Evolutionary conservation across 768 basidiomycete genomes (phyloP).

Genomic region (Kondoa malvinella): DNA sequence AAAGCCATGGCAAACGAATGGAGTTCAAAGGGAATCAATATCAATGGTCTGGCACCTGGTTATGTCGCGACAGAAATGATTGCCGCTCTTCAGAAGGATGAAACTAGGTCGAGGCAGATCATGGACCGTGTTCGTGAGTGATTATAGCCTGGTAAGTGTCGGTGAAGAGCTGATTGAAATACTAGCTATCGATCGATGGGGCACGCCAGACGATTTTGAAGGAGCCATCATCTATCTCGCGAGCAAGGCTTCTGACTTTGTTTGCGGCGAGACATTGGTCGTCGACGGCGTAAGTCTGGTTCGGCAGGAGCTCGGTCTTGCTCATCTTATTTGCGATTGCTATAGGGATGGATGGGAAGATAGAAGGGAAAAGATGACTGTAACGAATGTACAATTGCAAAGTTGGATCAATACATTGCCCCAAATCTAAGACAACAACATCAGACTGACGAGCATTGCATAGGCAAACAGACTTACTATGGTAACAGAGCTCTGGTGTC

Average conservation of each 20-base stretch:
- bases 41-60: slow-evolving; percentile 58
- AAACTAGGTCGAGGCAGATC: slow-evolving; percentile 51
- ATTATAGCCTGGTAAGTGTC: too few species aligned
- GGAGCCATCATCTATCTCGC: slow-evolving; percentile 56
- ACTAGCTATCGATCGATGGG: slow-evolving; percentile 45
- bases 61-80: slow-evolving; percentile 72
- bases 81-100: slow-evolving; percentile 47
- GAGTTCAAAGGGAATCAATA: slow-evolving; percentile 71
- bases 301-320: not conserved
- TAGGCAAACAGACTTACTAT: too few species aligned
- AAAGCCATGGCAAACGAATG: slow-evolving; percentile 88
- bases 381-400: not conserved
- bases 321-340: not conserved
- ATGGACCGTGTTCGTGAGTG: slow-evolving; percentile 49
- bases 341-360: not conserved
- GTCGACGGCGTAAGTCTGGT: slow-evolving; percentile 43
- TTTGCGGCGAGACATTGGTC: slow-evolving; percentile 52
- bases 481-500: too few species aligned
- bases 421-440: too few species aligned
- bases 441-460: too few species aligned
- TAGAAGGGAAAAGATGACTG: not conserved
- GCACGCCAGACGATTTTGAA: slow-evolving; percentile 53
- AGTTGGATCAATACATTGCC: too few species aligned
- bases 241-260: slow-evolving; percentile 50
- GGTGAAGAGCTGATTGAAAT: not conserved